Conservation (phyloP, 768 basidiomycete genomes). For the Lepiota venenata region DNA sequence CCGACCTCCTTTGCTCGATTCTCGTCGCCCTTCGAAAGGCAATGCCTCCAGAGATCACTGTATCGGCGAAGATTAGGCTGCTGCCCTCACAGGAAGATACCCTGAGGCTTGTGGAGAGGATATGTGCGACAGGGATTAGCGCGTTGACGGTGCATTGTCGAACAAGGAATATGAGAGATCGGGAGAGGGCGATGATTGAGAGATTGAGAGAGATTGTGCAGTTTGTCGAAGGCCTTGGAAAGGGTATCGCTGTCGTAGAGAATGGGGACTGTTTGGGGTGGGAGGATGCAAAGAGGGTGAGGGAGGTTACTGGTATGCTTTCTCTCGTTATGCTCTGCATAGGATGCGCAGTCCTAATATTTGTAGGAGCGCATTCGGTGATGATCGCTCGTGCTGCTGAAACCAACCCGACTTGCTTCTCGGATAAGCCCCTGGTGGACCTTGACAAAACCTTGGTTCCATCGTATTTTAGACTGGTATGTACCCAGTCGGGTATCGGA, state of each 20-base stretch:
- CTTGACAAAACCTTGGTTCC: constrained; percentile 68
- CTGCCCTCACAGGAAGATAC: constrained; percentile 87
- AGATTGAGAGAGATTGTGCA: constrained; percentile 84
- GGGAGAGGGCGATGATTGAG: constrained; percentile 74
- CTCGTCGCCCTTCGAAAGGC: constrained; percentile 71
- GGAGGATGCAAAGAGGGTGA: constrained; percentile 75
- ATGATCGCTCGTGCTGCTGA: constrained; percentile 98
- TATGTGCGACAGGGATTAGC: constrained; percentile 84
- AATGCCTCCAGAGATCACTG: constrained; percentile 74
- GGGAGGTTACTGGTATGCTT: constrained; percentile 58
- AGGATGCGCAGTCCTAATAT: background rate
- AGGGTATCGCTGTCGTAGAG: constrained; percentile 83
- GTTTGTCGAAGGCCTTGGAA: constrained; percentile 70
- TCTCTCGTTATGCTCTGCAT: constrained; percentile 22
- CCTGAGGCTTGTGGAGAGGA: constrained; percentile 81
- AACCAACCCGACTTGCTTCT: constrained; percentile 88
- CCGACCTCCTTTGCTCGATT: constrained; percentile 88
- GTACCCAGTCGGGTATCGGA: constrained; percentile 6
- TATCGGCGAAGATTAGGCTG: constrained; percentile 93
- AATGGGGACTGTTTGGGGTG: constrained; percentile 89
- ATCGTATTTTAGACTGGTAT: constrained; percentile 70
- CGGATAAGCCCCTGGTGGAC: constrained; percentile 60
- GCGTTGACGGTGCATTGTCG: constrained; percentile 94
- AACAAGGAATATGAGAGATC: constrained; percentile 86
- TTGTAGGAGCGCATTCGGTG: constrained; percentile 75